Conservation (phyloP, 176 grass and related monocot genomes). For the Lolium multiflorum region DNA sequence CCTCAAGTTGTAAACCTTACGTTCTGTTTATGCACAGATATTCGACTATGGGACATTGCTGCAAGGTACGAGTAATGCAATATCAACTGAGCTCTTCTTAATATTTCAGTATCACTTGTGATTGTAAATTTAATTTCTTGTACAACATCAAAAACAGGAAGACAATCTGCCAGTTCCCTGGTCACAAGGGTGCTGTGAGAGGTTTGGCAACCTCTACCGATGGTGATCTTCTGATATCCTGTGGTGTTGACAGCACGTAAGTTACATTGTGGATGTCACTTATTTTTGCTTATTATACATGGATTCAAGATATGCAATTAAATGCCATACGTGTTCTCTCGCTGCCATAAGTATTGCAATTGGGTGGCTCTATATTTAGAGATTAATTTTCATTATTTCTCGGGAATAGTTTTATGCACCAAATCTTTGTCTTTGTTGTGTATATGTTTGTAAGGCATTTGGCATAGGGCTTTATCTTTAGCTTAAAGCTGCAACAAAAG, state of each 20-base stretch:
- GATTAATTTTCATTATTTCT: neutral
- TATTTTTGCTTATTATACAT: constrained; percentile 22
- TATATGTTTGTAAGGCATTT: neutral
- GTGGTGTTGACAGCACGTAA: constrained; percentile 92
- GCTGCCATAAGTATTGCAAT: neutral
- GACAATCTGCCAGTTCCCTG: constrained; percentile 85
- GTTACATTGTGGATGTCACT: constrained; percentile 31
- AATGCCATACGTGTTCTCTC: neutral
- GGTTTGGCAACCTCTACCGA: constrained; percentile 88
- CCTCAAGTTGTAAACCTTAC: constrained; percentile 12
- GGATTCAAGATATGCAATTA: neutral
- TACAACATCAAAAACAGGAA: constrained; percentile 66
- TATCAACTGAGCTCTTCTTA: neutral
- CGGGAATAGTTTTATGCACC: neutral
- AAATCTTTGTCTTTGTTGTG: constrained; percentile 1
- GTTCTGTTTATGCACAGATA: constrained; percentile 66
- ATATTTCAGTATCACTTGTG: neutral
- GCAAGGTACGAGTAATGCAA: constrained; percentile 61
- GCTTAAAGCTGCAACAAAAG: constrained; percentile 5
- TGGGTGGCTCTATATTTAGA: neutral
- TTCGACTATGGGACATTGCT: constrained; percentile 92
- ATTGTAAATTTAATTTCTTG: constrained; percentile 23
- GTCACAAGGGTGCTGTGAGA: constrained; percentile 83
- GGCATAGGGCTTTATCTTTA: neutral
- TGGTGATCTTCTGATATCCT: constrained; percentile 91